Evolutionary conservation across 805 yeast genomes (phyloP).

Genomic region (Sugiyamaella americana): DNA sequence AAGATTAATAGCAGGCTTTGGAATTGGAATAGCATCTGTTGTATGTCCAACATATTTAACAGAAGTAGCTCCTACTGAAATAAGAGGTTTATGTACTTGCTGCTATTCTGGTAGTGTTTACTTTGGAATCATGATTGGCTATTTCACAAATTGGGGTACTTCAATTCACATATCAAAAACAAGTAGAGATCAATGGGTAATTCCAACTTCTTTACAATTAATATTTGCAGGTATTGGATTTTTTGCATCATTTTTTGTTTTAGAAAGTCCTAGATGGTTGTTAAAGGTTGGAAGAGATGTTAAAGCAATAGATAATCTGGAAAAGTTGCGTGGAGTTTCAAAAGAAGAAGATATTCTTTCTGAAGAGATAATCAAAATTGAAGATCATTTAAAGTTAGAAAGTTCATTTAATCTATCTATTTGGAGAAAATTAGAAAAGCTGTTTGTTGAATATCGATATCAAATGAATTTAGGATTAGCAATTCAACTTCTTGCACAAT

Average conservation of each 20-base stretch:
- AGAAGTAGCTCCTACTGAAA: conserved; percentile 47
- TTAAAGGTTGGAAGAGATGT: conserved; percentile 39
- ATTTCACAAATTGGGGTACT: conserved; percentile 48
- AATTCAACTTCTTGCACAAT: conserved; percentile 47
- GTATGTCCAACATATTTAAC: conserved; percentile 51
- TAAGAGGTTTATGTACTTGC: conserved; percentile 48
- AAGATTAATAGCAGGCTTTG: conserved; percentile 48
- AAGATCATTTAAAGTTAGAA: background rate
- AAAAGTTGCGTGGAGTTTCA: conserved; percentile 41
- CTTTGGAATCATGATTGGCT: conserved; percentile 46
- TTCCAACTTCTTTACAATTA: conserved; percentile 45
- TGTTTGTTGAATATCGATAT: conserved; percentile 36
- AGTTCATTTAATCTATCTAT: background rate
- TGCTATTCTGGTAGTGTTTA: conserved; percentile 55
- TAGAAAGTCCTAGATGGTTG: conserved; percentile 50
- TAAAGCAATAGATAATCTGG: conserved; percentile 36
- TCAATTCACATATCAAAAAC: conserved; percentile 38
- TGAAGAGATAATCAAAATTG: conserved; percentile 31
- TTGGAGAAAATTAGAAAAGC: conserved; percentile 26
- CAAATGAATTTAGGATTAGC: conserved; percentile 40
- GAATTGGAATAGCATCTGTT: conserved; percentile 52
- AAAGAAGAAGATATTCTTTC: conserved; percentile 44
- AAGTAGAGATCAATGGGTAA: conserved; percentile 44
- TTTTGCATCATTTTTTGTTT: conserved; percentile 39
- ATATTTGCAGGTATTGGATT: conserved; percentile 43